Evolutionary conservation across 441 rosid genomes (phyloP), one percentile per base, ranked within the genome.

Genomic region (Metrosideros polymorpha): DNA sequence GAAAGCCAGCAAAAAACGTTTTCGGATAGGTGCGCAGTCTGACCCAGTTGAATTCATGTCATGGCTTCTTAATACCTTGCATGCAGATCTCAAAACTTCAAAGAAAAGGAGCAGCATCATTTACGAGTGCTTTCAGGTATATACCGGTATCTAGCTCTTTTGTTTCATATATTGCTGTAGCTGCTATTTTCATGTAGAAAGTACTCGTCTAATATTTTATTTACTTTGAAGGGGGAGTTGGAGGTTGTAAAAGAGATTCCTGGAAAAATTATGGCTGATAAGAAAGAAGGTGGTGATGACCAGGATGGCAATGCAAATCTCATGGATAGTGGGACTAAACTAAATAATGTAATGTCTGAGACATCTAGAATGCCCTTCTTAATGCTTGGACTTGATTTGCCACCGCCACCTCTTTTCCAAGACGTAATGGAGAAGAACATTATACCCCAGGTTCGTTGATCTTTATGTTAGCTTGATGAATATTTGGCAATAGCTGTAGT

Each of bases 391-490:
- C 91, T 97, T 86, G 99, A 97, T 93, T 93, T 97, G 91, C 99
- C 99, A 27, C 99, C 99, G 42, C 98, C 98, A 7, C 99, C 99
- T 61, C 95, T 97, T 86, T 96, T 96, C 91, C 92, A 94, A 92
- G 99, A 97, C 86, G 98, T 96, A 86, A 95, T 97, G 99, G 99
- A 97, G 91, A 97, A 97, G 90, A 97, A 96, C 89, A 97, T 97
- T 15, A 97, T 96, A 88, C 99, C 98, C 8, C 99, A 97, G 98
- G 99, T 95, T 92, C 0, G 51, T 42, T 53, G 18, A 35, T 49
- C n/a, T 55, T 39, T 32, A 57, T 19, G 53, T 42, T 30, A n/a
- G 56, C 24, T 30, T 82, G 53, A 66, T 85, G 59, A 79, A 45
- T 54, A 43, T 54, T 25, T 32, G 45, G 42, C 45, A 39, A 19